These are phyloP conservation scores for Larix kaempferi DNA, from an alignment of 75 land plant genomes.

Conservation along the genomic window DNA sequence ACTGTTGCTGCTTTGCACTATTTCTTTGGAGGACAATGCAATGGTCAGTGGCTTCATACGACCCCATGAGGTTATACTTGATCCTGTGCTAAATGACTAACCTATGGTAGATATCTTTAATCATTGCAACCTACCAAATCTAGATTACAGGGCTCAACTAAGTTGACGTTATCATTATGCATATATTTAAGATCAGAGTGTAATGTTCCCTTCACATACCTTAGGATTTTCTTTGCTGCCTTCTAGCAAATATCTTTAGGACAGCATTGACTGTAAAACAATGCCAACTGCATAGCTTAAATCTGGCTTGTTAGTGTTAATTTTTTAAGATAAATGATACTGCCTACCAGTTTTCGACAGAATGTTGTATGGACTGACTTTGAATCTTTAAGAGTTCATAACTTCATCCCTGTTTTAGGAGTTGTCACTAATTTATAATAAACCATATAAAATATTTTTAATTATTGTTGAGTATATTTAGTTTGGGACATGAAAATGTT, in stretches of 20 bases:
- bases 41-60: background rate
- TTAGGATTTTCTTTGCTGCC: background rate
- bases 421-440: background rate
- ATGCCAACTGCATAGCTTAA: background rate
- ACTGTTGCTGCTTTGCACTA: background rate
- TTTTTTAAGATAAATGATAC: background rate
- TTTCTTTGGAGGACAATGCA: background rate
- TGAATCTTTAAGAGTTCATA: background rate
- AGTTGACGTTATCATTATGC: background rate
- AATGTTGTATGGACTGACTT: background rate
- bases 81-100: background rate
- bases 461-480: background rate
- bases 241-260: background rate
- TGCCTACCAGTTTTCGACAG: background rate
- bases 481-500: background rate
- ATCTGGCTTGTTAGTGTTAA: background rate
- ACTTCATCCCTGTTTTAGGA: background rate
- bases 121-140: background rate
- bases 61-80: background rate
- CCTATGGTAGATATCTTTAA: background rate
- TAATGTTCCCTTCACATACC: background rate
- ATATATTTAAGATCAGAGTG: background rate
- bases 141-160: background rate
- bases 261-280: background rate
- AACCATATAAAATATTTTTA: background rate